Percentiles rank a stretch among this genome's conserved stretches.
phyloP scores from a whole-genome alignment of 805 yeast species.

The Wickerhamiella alocasiicola region DNA sequence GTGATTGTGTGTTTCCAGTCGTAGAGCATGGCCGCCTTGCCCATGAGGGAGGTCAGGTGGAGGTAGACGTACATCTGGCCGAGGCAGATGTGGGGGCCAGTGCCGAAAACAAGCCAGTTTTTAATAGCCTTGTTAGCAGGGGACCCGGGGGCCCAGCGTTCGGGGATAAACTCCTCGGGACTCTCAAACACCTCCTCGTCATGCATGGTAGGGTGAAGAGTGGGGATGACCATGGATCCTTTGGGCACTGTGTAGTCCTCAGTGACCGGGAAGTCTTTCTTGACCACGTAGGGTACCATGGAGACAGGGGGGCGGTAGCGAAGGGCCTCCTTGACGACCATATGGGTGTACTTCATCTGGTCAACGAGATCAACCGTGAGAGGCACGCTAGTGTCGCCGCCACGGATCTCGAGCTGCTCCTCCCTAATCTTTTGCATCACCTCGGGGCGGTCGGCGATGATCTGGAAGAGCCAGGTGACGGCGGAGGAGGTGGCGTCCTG shows the following conservation, averaged over 20 bases:
- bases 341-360: conserved; percentile 73
- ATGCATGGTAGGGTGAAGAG: conserved; percentile 88
- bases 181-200: conserved; percentile 94
- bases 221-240: conserved; percentile 95
- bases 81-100: conserved; percentile 92
- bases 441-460: conserved; percentile 91
- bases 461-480: conserved; percentile 97
- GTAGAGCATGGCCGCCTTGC: conserved; percentile 72
- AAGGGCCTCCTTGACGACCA: conserved; percentile 84
- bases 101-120: conserved; percentile 94
- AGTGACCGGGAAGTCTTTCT: conserved; percentile 72
- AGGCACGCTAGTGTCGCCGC: conserved; percentile 52
- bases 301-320: conserved; percentile 95
- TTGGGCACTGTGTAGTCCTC: conserved; percentile 84
- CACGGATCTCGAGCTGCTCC: conserved; percentile 78
- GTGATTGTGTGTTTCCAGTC: conserved; percentile 79
- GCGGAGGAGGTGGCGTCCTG: conserved; percentile 97
- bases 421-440: conserved; percentile 74
- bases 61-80: conserved; percentile 91
- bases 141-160: conserved; percentile 76
- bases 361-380: conserved; percentile 66
- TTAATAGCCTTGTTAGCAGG: conserved; percentile 63
- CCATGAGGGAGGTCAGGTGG: conserved; percentile 79
- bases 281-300: conserved; percentile 95
- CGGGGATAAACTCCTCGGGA: conserved; percentile 91